phyloP scores from a whole-genome alignment of 2,329 filamentous ascomycete species.

The Penicillium rolfsii region DNA sequence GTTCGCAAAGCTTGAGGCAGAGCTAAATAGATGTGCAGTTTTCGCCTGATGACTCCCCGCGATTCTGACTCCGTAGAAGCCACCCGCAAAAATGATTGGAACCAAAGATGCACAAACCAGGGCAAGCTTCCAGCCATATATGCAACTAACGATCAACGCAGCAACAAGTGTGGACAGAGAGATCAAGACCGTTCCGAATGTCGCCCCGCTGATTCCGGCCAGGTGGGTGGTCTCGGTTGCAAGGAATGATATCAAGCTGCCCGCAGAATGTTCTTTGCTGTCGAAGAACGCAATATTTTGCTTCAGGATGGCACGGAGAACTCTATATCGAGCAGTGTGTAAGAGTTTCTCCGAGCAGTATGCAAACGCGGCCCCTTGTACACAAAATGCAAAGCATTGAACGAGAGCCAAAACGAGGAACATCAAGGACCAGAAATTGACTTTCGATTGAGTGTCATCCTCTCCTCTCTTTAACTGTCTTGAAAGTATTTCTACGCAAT shows the following conservation, averaged over 20 bases:
- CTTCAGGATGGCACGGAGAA: conserved; percentile 84
- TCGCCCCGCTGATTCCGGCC: conserved; percentile 85
- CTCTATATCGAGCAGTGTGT: conserved; percentile 78
- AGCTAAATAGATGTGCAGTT: background rate
- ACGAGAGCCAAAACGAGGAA: conserved; percentile 80
- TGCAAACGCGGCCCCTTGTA: conserved; percentile 76
- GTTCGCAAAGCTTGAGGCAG: background rate
- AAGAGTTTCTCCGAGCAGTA: conserved; percentile 75
- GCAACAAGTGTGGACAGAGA: conserved; percentile 77
- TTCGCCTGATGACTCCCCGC: background rate
- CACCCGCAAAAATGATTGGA: conserved; percentile 74
- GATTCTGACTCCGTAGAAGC: conserved; percentile 63
- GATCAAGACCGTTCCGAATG: conserved; percentile 82
- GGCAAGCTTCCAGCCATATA: conserved; percentile 83
- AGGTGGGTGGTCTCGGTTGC: conserved; percentile 88
- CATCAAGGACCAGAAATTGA: conserved; percentile 79
- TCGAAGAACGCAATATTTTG: conserved; percentile 95
- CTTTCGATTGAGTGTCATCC: background rate
- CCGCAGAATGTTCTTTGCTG: conserved; percentile 82
- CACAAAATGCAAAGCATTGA: conserved; percentile 68
- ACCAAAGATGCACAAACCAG: conserved; percentile 80
- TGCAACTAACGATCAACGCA: conserved; percentile 68
- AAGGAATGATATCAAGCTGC: conserved; percentile 83
- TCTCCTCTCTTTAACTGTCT: background rate
- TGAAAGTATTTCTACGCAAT: background rate